Conservation (phyloP, 2,329 filamentous ascomycete genomes). For the Paecilomyces variotii region DNA sequence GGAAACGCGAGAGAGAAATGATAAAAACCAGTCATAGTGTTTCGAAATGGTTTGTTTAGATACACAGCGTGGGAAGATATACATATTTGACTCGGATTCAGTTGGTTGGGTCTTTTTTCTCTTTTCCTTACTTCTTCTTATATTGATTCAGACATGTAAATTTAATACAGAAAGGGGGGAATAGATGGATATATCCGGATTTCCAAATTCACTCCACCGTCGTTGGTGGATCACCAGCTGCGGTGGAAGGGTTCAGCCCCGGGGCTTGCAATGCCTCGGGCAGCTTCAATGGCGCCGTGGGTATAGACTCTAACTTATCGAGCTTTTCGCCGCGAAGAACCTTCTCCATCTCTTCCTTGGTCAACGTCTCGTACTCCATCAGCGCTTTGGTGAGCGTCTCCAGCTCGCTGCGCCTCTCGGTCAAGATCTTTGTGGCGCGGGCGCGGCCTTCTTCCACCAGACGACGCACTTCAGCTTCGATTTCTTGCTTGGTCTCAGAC, state of each 20-base stretch:
- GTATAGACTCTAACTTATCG: conserved; percentile 54
- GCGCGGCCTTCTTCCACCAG: conserved; percentile 73
- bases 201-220: conserved; percentile 14
- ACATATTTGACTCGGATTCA: not conserved
- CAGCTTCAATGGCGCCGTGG: conserved; percentile 53
- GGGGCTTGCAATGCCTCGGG: conserved; percentile 44
- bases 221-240: conserved; percentile 13
- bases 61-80: not conserved
- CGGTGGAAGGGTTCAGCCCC: conserved; percentile 18
- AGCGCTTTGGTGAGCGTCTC: conserved; percentile 82
- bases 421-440: conserved; percentile 64
- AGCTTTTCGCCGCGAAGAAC: conserved; percentile 82
- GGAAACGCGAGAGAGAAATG: not conserved
- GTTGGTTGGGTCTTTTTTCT: not conserved
- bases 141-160: not conserved
- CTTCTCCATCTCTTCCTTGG: conserved; percentile 80
- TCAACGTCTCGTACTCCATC: conserved; percentile 88
- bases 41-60: not conserved
- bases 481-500: conserved; percentile 73
- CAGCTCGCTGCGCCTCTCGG: conserved; percentile 70
- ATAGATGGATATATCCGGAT: not conserved
- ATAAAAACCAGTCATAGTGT: not conserved
- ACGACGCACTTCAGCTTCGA: conserved; percentile 81
- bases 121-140: not conserved
- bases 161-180: not conserved